Conservation (phyloP, 208 protist species). For the Wallacemonas rigidus region DNA sequence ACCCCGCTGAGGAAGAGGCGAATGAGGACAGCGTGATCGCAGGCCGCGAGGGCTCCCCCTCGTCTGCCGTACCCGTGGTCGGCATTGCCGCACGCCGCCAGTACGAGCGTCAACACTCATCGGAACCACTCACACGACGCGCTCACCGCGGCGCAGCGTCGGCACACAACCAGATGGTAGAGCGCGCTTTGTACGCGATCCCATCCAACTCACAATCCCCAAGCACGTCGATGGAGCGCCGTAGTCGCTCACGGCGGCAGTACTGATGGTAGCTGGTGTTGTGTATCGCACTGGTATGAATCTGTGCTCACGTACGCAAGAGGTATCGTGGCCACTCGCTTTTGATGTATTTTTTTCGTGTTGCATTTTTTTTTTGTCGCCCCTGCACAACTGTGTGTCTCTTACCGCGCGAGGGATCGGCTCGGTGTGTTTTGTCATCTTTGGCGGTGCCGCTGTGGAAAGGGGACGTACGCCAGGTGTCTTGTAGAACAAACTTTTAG, state of each 20-base stretch:
- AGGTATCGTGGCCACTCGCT: too few relatives aligned
- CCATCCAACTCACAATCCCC: conserved; percentile 49
- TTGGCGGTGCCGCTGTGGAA: too few relatives aligned
- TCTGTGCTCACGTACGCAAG: too few relatives aligned
- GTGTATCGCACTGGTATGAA: neutral
- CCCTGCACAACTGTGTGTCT: too few relatives aligned
- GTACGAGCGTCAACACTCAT: conserved; percentile 41
- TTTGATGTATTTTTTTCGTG: too few relatives aligned
- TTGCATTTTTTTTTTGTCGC: too few relatives aligned
- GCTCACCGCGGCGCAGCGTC: neutral
- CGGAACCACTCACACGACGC: neutral
- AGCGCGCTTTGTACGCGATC: conserved; percentile 62
- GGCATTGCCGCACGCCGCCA: conserved; percentile 59
- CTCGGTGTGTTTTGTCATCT: too few relatives aligned
- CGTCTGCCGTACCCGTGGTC: conserved; percentile 28
- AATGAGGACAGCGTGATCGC: conserved; percentile 5
- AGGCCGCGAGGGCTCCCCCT: conserved; percentile 3
- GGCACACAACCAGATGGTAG: conserved; percentile 32
- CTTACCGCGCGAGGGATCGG: too few relatives aligned
- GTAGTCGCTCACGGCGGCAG: conserved; percentile 40
- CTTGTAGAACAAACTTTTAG: conserved; percentile 6
- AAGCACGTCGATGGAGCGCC: conserved; percentile 32
- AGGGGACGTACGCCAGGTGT: neutral
- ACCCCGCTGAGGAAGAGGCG: conserved; percentile 7
- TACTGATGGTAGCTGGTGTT: conserved; percentile 12